These are phyloP conservation scores for Boletus tylopilopsis DNA, from an alignment of 768 basidiomycete species.

Conservation along the genomic window DNA sequence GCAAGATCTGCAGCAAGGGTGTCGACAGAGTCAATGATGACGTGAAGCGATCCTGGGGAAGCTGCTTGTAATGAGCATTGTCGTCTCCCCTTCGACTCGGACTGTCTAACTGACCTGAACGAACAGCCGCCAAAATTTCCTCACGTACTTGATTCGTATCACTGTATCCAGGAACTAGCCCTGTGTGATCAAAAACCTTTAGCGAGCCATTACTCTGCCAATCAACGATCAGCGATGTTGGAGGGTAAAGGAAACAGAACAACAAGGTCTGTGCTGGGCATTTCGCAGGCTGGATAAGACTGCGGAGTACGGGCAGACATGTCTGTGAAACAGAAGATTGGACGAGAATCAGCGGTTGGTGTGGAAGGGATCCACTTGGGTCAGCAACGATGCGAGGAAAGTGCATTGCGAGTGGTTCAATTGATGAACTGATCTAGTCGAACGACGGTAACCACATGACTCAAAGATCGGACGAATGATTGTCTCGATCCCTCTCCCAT, in stretches of 20 bases:
- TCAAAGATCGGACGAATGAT: slow-evolving; percentile 10
- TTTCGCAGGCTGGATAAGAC: slow-evolving; percentile 34
- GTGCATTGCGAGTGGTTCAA: background rate
- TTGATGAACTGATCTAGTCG: background rate
- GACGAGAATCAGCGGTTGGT: slow-evolving; percentile 48
- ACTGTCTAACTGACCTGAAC: slow-evolving; percentile 30
- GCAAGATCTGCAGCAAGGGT: slow-evolving; percentile 57
- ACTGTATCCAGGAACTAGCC: slow-evolving; percentile 50
- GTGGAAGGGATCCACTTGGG: slow-evolving; percentile 18
- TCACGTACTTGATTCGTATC: slow-evolving; percentile 34
- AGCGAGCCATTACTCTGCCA: slow-evolving; percentile 26
- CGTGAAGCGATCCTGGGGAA: slow-evolving; percentile 46
- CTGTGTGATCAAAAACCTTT: slow-evolving; percentile 47
- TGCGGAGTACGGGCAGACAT: slow-evolving; percentile 51
- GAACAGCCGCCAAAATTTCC: slow-evolving; percentile 40
- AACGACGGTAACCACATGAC: background rate
- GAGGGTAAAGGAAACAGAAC: slow-evolving; percentile 57
- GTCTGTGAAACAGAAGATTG: slow-evolving; percentile 62
- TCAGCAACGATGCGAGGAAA: slow-evolving; percentile 28
- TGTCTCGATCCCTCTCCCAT: slow-evolving; percentile 39
- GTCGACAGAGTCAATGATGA: slow-evolving; percentile 72
- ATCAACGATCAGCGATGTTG: slow-evolving; percentile 40
- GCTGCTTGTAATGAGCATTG: slow-evolving; percentile 27
- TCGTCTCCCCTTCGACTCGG: background rate
- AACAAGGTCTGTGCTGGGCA: slow-evolving; percentile 35